Base-by-base conservation (phyloP, 345 rosid species). In the Psidium guajava region DNA sequence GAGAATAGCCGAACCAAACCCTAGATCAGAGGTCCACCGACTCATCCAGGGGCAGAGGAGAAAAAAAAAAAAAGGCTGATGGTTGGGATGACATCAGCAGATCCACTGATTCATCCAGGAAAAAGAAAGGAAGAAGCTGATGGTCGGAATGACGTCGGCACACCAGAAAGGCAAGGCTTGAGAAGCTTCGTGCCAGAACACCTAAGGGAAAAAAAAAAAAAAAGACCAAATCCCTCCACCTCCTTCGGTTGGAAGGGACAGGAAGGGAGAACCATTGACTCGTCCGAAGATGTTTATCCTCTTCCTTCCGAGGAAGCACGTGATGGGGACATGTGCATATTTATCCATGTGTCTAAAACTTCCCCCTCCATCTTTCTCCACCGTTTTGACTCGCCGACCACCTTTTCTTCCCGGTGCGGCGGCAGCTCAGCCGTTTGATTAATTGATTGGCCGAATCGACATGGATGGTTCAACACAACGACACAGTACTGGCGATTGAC, bases 41-140 rank as follows among this genome's bases (percentile, higher is more conserved):
- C 5, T 15, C 2, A 6, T 53, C 54, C 54, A 53, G 20, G 3
- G 3, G 9, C 1, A 9, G 49, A 8, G 8, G 0, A 6, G 0
- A 6, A 49, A 49, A 52, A 52, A 2, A 49, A 10, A 10, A 10
- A 49, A 2, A 11, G 11, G 77, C 77, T 69, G 77, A 69, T 36
- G 77, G 77, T 10, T 8, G 13, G 20, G 77, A 18, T 69, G 77
- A 69, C 77, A 12, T 69, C 77, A 13, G 77, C 77, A 9, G 57
- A 21, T 5, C 54, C 54, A 16, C 54, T 16, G 54, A 16, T 5
- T 15, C 2, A 6, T 53, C 54, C 54, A 53, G 20, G 8, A 1
- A 6, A 6, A 49, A 49, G 14, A 14, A 2, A 49, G 2, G 11
- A 49, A 49, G 3, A 50, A 50, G 77, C 77, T 69, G 77, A 69